phyloP scores from a whole-genome alignment of 495 filamentous ascomycete genomes.

The Trichoderma virens region DNA sequence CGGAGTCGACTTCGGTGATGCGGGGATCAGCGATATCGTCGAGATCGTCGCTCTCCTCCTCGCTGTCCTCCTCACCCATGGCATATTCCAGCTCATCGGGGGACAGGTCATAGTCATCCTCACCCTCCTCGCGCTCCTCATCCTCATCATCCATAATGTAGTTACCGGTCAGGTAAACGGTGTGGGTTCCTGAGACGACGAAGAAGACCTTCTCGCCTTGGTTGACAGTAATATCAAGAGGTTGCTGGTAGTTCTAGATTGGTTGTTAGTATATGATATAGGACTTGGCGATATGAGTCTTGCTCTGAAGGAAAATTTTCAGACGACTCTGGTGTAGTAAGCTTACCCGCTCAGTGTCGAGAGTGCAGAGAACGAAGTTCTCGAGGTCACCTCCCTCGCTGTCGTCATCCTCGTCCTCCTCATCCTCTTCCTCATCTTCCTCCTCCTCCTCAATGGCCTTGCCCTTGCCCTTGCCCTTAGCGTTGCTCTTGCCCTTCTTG shows the following conservation, averaged over 20 bases:
- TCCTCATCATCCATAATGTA: conserved; percentile 61
- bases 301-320: neutral
- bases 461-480: conserved; percentile 77
- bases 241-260: conserved; percentile 78
- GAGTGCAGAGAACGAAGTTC: conserved; percentile 86
- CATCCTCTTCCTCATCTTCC: conserved; percentile 21
- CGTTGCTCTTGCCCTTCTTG: conserved; percentile 76
- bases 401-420: conserved; percentile 53
- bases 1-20: conserved; percentile 75
- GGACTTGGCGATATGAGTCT: neutral
- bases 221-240: conserved; percentile 83
- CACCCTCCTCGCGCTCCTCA: conserved; percentile 59
- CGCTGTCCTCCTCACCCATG: conserved; percentile 43
- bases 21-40: conserved; percentile 72
- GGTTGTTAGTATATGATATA: conserved; percentile 24
- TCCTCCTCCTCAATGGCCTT: conserved; percentile 54
- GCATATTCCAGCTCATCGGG: conserved; percentile 47
- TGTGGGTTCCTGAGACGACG: conserved; percentile 81
- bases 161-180: conserved; percentile 89
- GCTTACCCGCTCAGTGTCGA: conserved; percentile 63
- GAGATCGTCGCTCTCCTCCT: conserved; percentile 75
- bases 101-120: conserved; percentile 73
- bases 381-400: conserved; percentile 65
- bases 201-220: conserved; percentile 88
- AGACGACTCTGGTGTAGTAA: neutral